phyloP scores from a whole-genome alignment of 2,329 filamentous ascomycete genomes.

The Pyrenophora tritici-repentis region DNA sequence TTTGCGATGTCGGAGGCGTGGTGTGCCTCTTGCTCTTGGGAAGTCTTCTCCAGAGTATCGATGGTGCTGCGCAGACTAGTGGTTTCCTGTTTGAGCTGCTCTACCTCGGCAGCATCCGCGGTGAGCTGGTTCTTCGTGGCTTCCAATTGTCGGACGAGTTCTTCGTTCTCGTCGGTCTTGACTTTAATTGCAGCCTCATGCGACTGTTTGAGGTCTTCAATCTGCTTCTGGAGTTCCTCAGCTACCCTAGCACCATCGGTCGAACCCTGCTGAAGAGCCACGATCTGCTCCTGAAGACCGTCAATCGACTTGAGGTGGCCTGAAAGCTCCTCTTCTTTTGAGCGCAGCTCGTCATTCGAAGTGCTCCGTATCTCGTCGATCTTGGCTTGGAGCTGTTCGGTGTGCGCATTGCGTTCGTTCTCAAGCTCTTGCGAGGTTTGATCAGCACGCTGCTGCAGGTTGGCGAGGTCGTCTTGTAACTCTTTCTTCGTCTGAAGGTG shows the following conservation, averaged over 20 bases:
- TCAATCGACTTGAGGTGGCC: slow-evolving; percentile 39
- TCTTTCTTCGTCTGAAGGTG: slow-evolving; percentile 32
- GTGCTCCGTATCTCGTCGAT: slow-evolving; percentile 36
- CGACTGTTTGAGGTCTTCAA: slow-evolving; percentile 35
- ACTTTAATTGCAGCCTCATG: slow-evolving; percentile 38
- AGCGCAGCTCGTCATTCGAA: slow-evolving; percentile 27
- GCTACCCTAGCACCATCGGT: slow-evolving; percentile 40
- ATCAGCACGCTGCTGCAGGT: slow-evolving; percentile 39
- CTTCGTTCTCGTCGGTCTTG: slow-evolving; percentile 40
- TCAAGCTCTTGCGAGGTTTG: slow-evolving; percentile 35
- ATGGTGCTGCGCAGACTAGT: slow-evolving; percentile 39
- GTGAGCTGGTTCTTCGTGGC: slow-evolving; percentile 43
- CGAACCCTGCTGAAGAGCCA: slow-evolving; percentile 40
- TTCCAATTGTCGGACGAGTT: slow-evolving; percentile 41
- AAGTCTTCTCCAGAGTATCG: slow-evolving; percentile 38
- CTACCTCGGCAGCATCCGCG: slow-evolving; percentile 33
- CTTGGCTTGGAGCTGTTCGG: slow-evolving; percentile 31
- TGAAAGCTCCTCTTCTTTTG: slow-evolving; percentile 38
- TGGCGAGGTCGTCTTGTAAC: slow-evolving; percentile 31
- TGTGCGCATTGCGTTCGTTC: slow-evolving; percentile 35
- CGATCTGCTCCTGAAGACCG: slow-evolving; percentile 41
- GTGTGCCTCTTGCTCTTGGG: slow-evolving; percentile 34
- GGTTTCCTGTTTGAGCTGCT: slow-evolving; percentile 35
- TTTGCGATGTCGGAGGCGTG: slow-evolving; percentile 32
- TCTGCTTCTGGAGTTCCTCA: slow-evolving; percentile 39